A percentile compares a stretch with the other conserved stretches of the same genome.
phyloP scores from a whole-genome alignment of 2,329 filamentous ascomycete species.

The Verticillium isaacii region DNA sequence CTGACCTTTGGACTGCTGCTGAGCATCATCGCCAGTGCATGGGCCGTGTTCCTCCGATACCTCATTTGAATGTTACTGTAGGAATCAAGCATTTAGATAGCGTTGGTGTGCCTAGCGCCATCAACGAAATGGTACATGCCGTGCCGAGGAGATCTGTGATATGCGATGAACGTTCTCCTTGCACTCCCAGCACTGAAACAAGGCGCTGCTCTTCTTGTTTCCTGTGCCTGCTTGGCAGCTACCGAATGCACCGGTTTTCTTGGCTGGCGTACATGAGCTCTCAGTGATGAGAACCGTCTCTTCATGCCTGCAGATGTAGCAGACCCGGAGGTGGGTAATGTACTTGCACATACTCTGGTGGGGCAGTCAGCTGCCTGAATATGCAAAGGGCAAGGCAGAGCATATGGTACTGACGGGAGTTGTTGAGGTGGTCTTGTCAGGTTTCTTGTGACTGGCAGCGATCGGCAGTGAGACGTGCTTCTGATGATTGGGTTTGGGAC shows the following conservation, averaged over 20 bases:
- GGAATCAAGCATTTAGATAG: neutral
- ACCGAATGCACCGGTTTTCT: constrained; percentile 26
- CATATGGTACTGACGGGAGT: neutral
- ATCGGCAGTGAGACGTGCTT: too few relatives aligned
- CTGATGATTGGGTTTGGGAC: too few relatives aligned
- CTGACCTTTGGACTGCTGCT: constrained; percentile 10
- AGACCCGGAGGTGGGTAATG: constrained; percentile 28
- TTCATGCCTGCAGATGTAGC: constrained; percentile 25
- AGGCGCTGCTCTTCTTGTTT: constrained; percentile 21
- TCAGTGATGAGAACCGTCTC: constrained; percentile 33
- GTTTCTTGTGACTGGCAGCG: too few relatives aligned
- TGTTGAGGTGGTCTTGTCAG: neutral
- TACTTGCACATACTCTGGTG: constrained; percentile 30
- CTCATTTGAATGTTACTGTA: constrained; percentile 8
- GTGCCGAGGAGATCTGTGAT: constrained; percentile 8
- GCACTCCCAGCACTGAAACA: constrained; percentile 30
- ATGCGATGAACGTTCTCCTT: constrained; percentile 19
- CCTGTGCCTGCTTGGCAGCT: constrained; percentile 27
- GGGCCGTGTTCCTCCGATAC: constrained; percentile 16
- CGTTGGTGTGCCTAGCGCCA: neutral
- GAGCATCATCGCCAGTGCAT: constrained; percentile 12
- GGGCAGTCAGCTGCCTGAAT: neutral
- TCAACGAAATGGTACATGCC: neutral
- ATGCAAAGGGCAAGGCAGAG: too few relatives aligned
- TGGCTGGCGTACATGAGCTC: constrained; percentile 22